Base-by-base conservation (phyloP, 73 alveolate species). In the Paramecium caudatum region DNA sequence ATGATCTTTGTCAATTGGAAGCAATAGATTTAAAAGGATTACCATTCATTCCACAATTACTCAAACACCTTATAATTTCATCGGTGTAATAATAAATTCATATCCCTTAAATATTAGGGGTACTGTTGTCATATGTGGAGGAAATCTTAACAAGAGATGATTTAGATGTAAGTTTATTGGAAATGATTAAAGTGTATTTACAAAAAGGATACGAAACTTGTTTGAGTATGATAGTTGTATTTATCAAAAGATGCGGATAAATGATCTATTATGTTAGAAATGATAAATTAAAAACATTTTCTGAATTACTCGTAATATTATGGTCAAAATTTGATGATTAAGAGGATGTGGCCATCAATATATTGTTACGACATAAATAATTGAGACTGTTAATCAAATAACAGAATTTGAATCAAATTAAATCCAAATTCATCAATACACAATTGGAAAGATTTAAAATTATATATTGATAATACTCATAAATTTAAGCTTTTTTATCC, bases 81-180 rank as follows among this genome's bases (percentile, higher is more conserved):
- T 74, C 69, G 21, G 43, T 41, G 17, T 37, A 74, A n/a, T 74
- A 74, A 15, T 12, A 74, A 39, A 12, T 74, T 8, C 30, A 74
- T 8, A 41, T 43, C 3, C 27, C 21, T 39, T 41, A 74, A 74
- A 74, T 74, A 5, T 17, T 37, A 37, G 21, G 68, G 5, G 55
- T 74, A 1, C 6, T 74, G 19, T 41, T 74, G 15, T 39, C 68
- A 41, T 23, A 41, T 39, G 19, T 27, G 36, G 88, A 74, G 10
- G 88, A 74, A 74, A 41, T 37, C 2, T 13, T 74, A 17, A 39
- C 65, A 3, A 74, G 88, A 74, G 88, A 74, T 74, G 88, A 74
- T 45, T 30, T 74, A 9, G 88, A 74, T 41, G 88, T 39, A 15
- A 34, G 33, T 9, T 21, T 74, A 9, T n/a, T 37, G 10, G 68